Percentiles rank a stretch among this genome's conserved stretches.
Conservation (phyloP, 2,329 filamentous ascomycete species). For the Verticillium alfalfae region DNA sequence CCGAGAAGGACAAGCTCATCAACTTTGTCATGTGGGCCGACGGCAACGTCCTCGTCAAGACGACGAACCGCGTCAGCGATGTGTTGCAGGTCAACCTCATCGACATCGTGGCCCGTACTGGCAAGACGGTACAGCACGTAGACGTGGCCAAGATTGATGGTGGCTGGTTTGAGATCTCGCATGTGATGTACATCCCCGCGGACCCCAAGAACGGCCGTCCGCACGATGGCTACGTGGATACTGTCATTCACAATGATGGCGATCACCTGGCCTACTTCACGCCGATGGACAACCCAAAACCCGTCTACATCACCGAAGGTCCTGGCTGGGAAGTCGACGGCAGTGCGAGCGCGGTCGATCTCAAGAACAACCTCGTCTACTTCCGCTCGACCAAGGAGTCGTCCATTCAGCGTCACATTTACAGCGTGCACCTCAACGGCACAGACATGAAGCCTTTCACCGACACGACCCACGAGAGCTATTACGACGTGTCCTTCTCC, state of each 20-base stretch:
- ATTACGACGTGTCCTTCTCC: constrained; percentile 82
- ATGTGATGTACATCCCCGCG: constrained; percentile 82
- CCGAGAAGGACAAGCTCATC: constrained; percentile 78
- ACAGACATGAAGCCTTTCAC: constrained; percentile 68
- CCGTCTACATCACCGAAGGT: constrained; percentile 80
- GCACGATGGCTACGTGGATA: constrained; percentile 89
- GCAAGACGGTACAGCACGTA: constrained; percentile 71
- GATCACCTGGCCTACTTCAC: constrained; percentile 93
- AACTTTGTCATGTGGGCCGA: constrained; percentile 92
- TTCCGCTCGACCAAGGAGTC: constrained; percentile 83
- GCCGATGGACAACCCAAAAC: constrained; percentile 76
- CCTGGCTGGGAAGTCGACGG: constrained; percentile 80
- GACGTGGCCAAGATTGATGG: constrained; percentile 84
- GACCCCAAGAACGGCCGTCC: constrained; percentile 70
- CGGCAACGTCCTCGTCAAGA: constrained; percentile 76
- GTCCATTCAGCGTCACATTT: constrained; percentile 85
- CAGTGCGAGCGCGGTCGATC: constrained; percentile 77
- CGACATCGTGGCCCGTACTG: constrained; percentile 67
- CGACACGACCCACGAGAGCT: constrained; percentile 66
- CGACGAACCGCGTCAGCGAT: constrained; percentile 93
- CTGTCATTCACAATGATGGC: constrained; percentile 76
- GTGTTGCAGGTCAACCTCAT: constrained; percentile 82
- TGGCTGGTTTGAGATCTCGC: constrained; percentile 94
- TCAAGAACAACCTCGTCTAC: constrained; percentile 83
- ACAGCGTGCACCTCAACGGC: constrained; percentile 81